Base-by-base conservation (phyloP, 805 yeast genomes). In the Yamadazyma scolyti region DNA sequence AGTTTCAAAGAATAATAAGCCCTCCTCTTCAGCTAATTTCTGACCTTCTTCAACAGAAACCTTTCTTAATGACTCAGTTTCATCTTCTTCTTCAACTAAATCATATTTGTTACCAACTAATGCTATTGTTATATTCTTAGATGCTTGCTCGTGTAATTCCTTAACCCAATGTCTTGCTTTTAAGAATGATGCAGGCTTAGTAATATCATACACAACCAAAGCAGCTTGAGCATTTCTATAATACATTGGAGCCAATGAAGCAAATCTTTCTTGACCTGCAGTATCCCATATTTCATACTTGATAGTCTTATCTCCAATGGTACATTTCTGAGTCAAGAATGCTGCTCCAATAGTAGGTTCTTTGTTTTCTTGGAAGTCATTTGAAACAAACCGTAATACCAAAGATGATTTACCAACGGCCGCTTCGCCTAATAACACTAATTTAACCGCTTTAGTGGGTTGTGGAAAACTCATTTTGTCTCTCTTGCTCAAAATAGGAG, bases 261-360 rank as follows among this genome's bases (percentile, higher is more conserved):
- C 96, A 67, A 90, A 90, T 42, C 98, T 66, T 58, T 90, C 98
- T 66, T 90, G 97, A 13, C 98, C 98, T 2, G 97, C 97, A 9
- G 97, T 89, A 56, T 89, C 97, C 95, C 95, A 85, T 37, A 85
- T 86, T 54, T 85, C 95, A 55, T 86, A 88, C 58, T 93, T 90
- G 52, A 90, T 85, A 6, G 93, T 84, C 50, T 82, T 75, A 39
- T 80, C 82, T 29, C 93, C 84, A 51, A 93, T 81, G 14, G 85
- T 77, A 52, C 96, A 89, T 51, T 94, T 78, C 56, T 90, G 97
- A 22, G 98, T 90, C 35, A 90, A 66, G 53, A 90, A 90, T 3
- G 97, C 97, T 4, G 98, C 98, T 10, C 98, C 98, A 46, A 90
- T 90, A 2, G 98, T 90, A 14, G 97, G 97, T 51, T 90, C 97